Percentiles rank a stretch among this genome's conserved stretches.
Conservation (phyloP, 352 stramenopile genomes). For the Phytophthora sp. region DNA sequence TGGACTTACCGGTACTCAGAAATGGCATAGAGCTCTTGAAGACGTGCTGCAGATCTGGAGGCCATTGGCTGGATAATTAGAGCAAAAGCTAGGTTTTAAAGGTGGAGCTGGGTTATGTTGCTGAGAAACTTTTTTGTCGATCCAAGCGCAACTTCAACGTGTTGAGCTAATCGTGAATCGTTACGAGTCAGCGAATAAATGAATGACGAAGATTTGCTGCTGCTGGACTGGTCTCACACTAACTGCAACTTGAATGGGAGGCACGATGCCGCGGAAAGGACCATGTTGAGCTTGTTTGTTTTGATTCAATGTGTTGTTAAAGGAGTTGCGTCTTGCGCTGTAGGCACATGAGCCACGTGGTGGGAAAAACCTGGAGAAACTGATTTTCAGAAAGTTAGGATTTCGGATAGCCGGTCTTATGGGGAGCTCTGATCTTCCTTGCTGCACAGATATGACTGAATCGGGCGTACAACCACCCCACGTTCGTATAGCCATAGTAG, state of each 20-base stretch:
- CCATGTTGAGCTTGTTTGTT: not conserved
- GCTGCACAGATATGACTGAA: too few species aligned
- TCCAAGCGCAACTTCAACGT: constrained; percentile 14
- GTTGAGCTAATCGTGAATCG: constrained; percentile 14
- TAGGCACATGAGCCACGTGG: too few species aligned
- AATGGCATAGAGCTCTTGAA: constrained; percentile 24
- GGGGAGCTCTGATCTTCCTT: too few species aligned
- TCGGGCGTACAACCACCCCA: too few species aligned
- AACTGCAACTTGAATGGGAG: not conserved
- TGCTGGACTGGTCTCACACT: too few species aligned
- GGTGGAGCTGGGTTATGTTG: constrained; percentile 12
- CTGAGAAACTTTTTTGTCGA: constrained; percentile 11
- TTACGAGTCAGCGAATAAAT: not conserved
- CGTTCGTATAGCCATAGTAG: too few species aligned
- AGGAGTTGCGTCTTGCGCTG: too few species aligned
- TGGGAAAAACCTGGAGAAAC: too few species aligned
- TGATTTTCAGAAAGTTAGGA: too few species aligned
- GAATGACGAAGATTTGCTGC: too few species aligned
- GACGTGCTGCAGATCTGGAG: constrained; percentile 4
- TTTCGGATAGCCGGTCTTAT: too few species aligned
- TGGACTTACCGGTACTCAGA: constrained; percentile 1
- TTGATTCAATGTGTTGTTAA: not conserved
- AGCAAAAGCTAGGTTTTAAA: not conserved
- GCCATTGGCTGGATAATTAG: not conserved
- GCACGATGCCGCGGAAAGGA: not conserved